A percentile compares a stretch with the other conserved stretches of the same genome.
These are phyloP conservation scores for Russula foetens DNA, from an alignment of 768 basidiomycete genomes.

Conservation along the genomic window DNA sequence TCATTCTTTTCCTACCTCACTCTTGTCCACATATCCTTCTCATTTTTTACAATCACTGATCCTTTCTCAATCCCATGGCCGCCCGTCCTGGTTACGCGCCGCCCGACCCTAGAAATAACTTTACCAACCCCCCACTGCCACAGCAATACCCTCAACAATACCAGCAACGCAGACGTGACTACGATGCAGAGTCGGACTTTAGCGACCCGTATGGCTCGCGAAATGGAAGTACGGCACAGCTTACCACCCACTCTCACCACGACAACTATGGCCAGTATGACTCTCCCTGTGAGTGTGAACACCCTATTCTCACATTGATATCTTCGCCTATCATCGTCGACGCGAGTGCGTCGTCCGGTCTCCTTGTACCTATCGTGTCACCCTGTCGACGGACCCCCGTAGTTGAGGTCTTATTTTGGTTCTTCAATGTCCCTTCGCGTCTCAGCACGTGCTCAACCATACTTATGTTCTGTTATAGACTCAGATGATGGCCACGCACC, in stretches of 20 bases:
- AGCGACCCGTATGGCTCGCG: slow-evolving; percentile 19
- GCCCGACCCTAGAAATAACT: slow-evolving; percentile 29
- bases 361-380: background rate
- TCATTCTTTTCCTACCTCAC: slow-evolving; percentile 15
- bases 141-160: slow-evolving; percentile 20
- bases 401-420: background rate
- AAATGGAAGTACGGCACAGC: slow-evolving; percentile 19
- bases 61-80: slow-evolving; percentile 25
- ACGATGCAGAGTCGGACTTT: slow-evolving; percentile 21
- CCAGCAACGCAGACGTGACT: slow-evolving; percentile 17
- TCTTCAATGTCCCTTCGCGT: background rate
- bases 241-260: background rate
- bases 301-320: background rate
- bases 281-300: background rate
- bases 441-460: background rate
- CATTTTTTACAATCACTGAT: slow-evolving; percentile 6
- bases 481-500: slow-evolving; percentile 27
- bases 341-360: background rate
- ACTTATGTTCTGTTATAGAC: slow-evolving; percentile 20
- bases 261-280: slow-evolving; percentile 19
- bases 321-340: background rate
- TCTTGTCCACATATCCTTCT: background rate
- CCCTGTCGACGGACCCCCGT: background rate
- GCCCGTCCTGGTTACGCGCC: slow-evolving; percentile 29
- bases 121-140: slow-evolving; percentile 22